A percentile compares a stretch with the other conserved stretches of the same genome.
Evolutionary conservation across 2,329 filamentous ascomycete species (phyloP).

Genomic region (Clonostachys rhizophaga): DNA sequence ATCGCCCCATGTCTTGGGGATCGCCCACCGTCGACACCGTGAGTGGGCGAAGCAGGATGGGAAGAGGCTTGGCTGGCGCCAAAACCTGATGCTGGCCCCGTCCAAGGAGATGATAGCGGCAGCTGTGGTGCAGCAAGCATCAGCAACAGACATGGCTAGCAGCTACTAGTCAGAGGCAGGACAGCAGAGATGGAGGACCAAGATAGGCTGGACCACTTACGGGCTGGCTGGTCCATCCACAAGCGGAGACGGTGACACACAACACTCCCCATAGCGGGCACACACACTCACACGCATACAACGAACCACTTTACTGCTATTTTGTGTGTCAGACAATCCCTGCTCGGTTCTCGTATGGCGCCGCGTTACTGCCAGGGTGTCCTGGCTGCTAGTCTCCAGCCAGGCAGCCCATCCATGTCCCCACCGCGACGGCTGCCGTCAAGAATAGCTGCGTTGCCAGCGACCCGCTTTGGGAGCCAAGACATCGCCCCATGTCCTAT

Average conservation of each 20-base stretch:
- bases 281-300: conserved; percentile 1
- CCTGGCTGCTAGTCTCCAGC: conserved; percentile 17
- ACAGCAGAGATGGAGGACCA: not conserved
- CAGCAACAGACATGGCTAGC: too few relatives aligned
- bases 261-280: not conserved
- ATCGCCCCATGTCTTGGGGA: too few relatives aligned
- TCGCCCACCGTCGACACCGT: too few relatives aligned
- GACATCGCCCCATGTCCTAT: conserved; percentile 1
- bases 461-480: conserved; percentile 8
- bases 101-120: too few relatives aligned
- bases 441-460: conserved; percentile 37
- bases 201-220: not conserved
- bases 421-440: conserved; percentile 13
- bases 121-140: too few relatives aligned
- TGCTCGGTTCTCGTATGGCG: conserved; percentile 45
- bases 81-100: too few relatives aligned
- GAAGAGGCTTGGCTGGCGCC: too few relatives aligned
- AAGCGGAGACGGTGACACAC: conserved; percentile 18
- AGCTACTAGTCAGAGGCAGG: not conserved
- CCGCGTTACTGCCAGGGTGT: conserved; percentile 33
- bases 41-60: too few relatives aligned
- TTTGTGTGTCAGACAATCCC: conserved; percentile 41
- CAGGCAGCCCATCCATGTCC: conserved; percentile 24
- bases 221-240: not conserved
- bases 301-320: conserved; percentile 32